phyloP scores from a whole-genome alignment of 495 filamentous ascomycete species.

The Penicillium ochrochloron region DNA sequence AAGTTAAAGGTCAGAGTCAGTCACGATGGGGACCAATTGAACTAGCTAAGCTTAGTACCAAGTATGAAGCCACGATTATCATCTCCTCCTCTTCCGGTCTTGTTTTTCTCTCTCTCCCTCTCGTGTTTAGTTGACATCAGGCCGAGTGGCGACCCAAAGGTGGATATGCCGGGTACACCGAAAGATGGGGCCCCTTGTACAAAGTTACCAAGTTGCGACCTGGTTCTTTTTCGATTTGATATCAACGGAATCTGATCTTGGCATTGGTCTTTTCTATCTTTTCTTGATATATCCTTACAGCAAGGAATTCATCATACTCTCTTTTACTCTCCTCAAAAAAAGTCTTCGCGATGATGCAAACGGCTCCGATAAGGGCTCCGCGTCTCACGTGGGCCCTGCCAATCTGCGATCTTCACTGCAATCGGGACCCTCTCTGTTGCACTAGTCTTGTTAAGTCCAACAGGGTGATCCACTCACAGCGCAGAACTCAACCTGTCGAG shows the following conservation, averaged over 20 bases:
- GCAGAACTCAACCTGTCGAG: constrained; percentile 8
- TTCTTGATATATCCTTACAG: background rate
- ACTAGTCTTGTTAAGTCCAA: background rate
- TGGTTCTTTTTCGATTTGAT: background rate
- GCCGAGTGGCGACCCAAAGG: constrained; percentile 33
- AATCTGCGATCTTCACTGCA: constrained; percentile 18
- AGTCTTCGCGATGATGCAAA: constrained; percentile 24
- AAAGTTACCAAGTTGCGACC: background rate
- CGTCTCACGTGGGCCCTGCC: constrained; percentile 28
- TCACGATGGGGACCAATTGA: constrained; percentile 2
- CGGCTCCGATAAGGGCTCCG: constrained; percentile 31
- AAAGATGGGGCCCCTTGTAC: constrained; percentile 12
- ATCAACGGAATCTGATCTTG: background rate
- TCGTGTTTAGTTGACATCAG: constrained; percentile 30
- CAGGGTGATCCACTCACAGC: background rate
- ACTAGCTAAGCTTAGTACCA: background rate
- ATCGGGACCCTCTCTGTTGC: constrained; percentile 9
- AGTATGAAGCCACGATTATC: background rate
- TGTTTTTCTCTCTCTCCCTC: too few relatives aligned
- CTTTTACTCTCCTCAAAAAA: background rate
- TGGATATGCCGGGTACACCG: constrained; percentile 30
- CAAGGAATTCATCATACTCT: background rate
- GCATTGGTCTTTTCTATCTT: background rate
- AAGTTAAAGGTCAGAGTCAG: background rate
- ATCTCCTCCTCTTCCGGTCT: constrained; percentile 4